Evolutionary conservation across 331 rosid species (phyloP).

Genomic region (Dryas integrifolia): DNA sequence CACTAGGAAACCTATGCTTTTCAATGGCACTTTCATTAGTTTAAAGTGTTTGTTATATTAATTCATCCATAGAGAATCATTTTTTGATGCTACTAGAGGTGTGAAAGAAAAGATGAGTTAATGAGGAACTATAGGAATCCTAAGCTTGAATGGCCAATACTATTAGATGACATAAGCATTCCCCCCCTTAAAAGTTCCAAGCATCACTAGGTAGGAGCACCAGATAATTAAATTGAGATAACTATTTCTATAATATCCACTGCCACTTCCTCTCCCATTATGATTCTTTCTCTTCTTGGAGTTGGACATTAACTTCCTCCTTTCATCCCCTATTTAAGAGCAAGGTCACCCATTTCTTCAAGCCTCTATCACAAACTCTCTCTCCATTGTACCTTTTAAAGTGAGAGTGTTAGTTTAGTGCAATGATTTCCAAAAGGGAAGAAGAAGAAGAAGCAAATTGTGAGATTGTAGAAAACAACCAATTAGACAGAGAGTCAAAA

Average conservation of each 20-base stretch:
- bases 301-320: neutral
- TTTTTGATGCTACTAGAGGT: slow-evolving; percentile 31
- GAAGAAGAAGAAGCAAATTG: neutral
- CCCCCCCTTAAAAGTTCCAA: slow-evolving; percentile 35
- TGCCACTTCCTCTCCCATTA: slow-evolving; percentile 14
- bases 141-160: slow-evolving; percentile 26
- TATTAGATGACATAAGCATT: slow-evolving; percentile 40
- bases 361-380: slow-evolving; percentile 7
- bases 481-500: slow-evolving; percentile 15
- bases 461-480: slow-evolving; percentile 5
- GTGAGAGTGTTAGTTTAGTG: neutral
- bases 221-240: slow-evolving; percentile 22
- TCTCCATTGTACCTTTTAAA: neutral
- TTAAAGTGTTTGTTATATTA: neutral
- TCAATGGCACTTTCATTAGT: too few species aligned
- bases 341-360: slow-evolving; percentile 14
- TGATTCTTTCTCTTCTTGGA: neutral
- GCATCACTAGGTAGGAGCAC: slow-evolving; percentile 46
- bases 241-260: slow-evolving; percentile 16
- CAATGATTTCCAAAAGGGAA: slow-evolving; percentile 26
- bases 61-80: slow-evolving; percentile 31
- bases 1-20: neutral
- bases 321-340: slow-evolving; percentile 16
- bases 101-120: slow-evolving; percentile 35
- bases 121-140: slow-evolving; percentile 28